Base-by-base conservation (phyloP, 2,329 filamentous ascomycete genomes). In the Rutstroemia sp. region DNA sequence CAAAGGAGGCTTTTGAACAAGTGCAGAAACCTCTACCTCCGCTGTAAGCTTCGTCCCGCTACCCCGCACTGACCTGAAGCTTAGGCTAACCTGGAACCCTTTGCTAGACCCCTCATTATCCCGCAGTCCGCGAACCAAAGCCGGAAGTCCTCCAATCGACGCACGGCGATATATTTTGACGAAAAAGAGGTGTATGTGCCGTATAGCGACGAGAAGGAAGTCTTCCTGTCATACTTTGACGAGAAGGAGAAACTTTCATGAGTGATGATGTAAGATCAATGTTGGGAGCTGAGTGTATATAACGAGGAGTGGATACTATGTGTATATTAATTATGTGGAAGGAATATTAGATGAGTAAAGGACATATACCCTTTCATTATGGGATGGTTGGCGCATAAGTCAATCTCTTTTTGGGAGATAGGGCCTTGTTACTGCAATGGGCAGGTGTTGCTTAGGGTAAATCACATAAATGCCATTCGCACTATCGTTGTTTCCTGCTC, bases 201-300 rank as follows among this genome's bases (percentile, higher is more conserved):
- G 23, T 55, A 44, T 9, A 55, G 53, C 21, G 46, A 55, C 42
- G 46, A 55, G 27, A 55, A 51, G n/a, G 53, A 44, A n/a, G 44
- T 54, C 4, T 19, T 55, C 10, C 4, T n/a, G 3, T 9, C 30
- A 25, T 19, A 8, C 21, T 50, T 30, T 14, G 25, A 44, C 14
- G 38, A 45, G 0, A 45, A 55, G 6, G 12, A 10, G 34, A 51
- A 55, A 7, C 10, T 23, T 4, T 17, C 34, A 17, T 55, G 16
- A 51, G 44, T 23, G 42, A 42, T 19, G 42, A 45, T 21, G 23
- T 23, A 14, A 45, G 39, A 17, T 19, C 12, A 23, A 45, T 45
- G 19, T 25, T 2, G 8, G 23, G 10, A 6, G 30, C 3, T 47
- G 23, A n/a, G 21, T 47, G 44, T 42, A 27, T 16, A 47, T 23